Evolutionary conservation across 106 monocot species (phyloP).

Genomic region (Dioscorea zingiberensis): DNA sequence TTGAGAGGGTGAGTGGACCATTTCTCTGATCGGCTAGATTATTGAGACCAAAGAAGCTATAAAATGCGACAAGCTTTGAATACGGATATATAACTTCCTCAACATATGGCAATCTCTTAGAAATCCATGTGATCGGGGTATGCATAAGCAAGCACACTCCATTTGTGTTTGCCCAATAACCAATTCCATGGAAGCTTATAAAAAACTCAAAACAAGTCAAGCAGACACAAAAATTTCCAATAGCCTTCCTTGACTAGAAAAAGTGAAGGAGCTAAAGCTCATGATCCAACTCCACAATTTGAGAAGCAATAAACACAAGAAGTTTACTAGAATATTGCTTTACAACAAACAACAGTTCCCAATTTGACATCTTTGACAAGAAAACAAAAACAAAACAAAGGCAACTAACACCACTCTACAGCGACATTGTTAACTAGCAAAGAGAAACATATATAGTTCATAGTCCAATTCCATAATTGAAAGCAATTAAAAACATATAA

Average conservation of each 20-base stretch:
- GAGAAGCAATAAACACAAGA: conserved; percentile 36
- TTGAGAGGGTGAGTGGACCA: conserved; percentile 50
- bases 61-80: conserved; percentile 20
- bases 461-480: no score
- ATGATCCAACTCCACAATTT: no score
- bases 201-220: neutral
- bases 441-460: no score
- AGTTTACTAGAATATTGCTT: neutral
- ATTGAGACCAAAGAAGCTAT: conserved; percentile 23
- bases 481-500: no score
- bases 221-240: neutral
- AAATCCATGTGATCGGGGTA: conserved; percentile 29
- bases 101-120: conserved; percentile 19
- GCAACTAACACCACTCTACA: no score
- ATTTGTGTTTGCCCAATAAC: conserved; percentile 48
- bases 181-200: conserved; percentile 36
- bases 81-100: conserved; percentile 29
- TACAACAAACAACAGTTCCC: neutral
- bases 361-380: no score
- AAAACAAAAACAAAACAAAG: no score
- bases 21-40: conserved; percentile 14
- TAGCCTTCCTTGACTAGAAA: no score
- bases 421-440: no score
- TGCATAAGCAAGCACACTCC: conserved; percentile 51
- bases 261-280: no score